Evolutionary conservation across 2,329 filamentous ascomycete species (phyloP), one percentile per base, ranked within the genome.

Genomic region (Lecanicillium sp.): DNA sequence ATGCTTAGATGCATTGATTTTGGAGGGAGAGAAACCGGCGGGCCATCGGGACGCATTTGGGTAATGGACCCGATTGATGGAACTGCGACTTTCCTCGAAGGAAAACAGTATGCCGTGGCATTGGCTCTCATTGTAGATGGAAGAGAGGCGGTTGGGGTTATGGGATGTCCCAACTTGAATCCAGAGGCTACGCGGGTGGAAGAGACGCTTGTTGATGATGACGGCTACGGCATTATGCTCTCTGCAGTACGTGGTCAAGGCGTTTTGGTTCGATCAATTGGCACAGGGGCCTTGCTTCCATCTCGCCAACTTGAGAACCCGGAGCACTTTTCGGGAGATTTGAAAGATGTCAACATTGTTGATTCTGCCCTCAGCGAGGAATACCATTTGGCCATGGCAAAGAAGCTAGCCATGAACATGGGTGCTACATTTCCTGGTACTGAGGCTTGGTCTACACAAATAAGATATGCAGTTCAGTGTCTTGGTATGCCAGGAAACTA

Each of bases 1-100:
- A 68, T 76, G 62, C 61, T 75, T 9, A 51, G 66, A n/a, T 48
- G 65, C 5, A 75, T 77, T 48, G 71, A 76, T 49, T 55, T 66
- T 11, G 73, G 73, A 3, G 63, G 56, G 2, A 50, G 55, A 15
- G 61, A 59, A 4, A 48, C 48, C 4, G 13, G 50, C 51, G 13
- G 60, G 9, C 53, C 59, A 4, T 11, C 20, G 4, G 59, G 57
- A 7, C 53, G 65, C 9, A 57, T 64, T 7, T 73, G 68, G 68
- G 62, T 72, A 3, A 69, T 73, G 40, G 69, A 73, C 45, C 69
- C 68, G 3, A 70, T 73, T 31, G 69, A 73, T 45, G 69, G 69
- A 14, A 73, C 69, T 4, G 61, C 66, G 50, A 68, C 66, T 4
- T 73, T 69, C 34, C 57, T 73, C 18, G 51, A 54, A 4, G 58